These are phyloP conservation scores for Harringtonia lauricola DNA, from an alignment of 2,329 filamentous ascomycete genomes.

Conservation along the genomic window DNA sequence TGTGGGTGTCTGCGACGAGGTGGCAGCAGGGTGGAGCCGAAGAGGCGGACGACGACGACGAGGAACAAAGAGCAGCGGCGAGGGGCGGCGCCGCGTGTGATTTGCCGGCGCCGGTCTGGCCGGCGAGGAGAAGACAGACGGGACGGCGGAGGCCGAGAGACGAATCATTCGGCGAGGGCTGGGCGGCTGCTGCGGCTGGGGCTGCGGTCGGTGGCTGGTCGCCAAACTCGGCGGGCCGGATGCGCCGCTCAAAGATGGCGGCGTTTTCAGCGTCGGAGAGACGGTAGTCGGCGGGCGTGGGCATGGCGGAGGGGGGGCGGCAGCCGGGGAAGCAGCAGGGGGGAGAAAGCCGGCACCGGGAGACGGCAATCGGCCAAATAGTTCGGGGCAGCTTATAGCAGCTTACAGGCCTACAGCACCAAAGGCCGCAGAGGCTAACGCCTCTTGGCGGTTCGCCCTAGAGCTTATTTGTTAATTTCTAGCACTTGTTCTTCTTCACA, in stretches of 20 bases:
- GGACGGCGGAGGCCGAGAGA: slow-evolving; percentile 13
- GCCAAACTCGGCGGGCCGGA: slow-evolving; percentile 12
- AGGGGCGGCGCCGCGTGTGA: slow-evolving; percentile 30
- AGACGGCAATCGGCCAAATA: too few species aligned
- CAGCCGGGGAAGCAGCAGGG: too few species aligned
- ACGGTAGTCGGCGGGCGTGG: slow-evolving; percentile 12
- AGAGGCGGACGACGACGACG: neutral
- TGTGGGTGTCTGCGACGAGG: slow-evolving; percentile 38
- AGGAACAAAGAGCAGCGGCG: slow-evolving; percentile 18
- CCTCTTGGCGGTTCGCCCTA: too few species aligned
- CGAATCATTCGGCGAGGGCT: too few species aligned
- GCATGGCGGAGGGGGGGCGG: neutral
- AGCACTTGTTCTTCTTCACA: too few species aligned
- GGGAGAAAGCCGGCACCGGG: too few species aligned
- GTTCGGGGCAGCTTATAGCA: too few species aligned
- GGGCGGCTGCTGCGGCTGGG: neutral
- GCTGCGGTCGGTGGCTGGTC: neutral
- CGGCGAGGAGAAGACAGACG: slow-evolving; percentile 31
- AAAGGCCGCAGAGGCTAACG: too few species aligned
- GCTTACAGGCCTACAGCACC: too few species aligned
- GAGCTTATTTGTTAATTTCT: too few species aligned
- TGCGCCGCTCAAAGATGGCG: slow-evolving; percentile 16
- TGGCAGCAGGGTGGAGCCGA: slow-evolving; percentile 19
- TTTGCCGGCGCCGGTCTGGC: slow-evolving; percentile 37
- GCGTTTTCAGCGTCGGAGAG: slow-evolving; percentile 16